phyloP scores from a whole-genome alignment of 1,139 yeast genomes.

The Blastobotrys elegans region DNA sequence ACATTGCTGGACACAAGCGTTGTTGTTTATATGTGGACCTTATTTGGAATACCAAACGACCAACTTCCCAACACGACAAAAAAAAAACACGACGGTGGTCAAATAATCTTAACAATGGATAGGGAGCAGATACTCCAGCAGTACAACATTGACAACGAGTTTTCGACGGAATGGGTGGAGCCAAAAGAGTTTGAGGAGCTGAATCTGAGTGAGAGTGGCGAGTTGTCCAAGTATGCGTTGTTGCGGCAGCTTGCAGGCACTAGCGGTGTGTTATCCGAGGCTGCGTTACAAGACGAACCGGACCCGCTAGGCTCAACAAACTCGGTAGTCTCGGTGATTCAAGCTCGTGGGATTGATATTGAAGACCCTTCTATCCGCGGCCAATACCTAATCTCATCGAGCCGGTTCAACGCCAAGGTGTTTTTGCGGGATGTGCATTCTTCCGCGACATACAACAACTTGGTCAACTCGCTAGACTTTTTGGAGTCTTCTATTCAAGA shows the following conservation, averaged over 20 bases:
- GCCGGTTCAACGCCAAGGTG: slow-evolving; percentile 63
- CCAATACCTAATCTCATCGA: slow-evolving; percentile 64
- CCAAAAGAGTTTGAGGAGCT: slow-evolving; percentile 17
- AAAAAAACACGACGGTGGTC: not conserved
- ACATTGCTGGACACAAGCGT: too few species aligned
- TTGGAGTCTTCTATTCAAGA: slow-evolving; percentile 59
- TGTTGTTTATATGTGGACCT: too few species aligned
- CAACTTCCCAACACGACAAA: not conserved
- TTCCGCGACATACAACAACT: slow-evolving; percentile 61
- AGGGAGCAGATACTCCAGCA: slow-evolving; percentile 14
- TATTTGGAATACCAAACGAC: too few species aligned
- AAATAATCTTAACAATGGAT: slow-evolving; percentile 8
- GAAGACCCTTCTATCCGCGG: slow-evolving; percentile 30
- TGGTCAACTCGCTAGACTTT: slow-evolving; percentile 50
- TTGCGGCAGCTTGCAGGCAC: slow-evolving; percentile 26
- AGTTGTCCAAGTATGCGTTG: slow-evolving; percentile 25
- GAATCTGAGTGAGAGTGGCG: slow-evolving; percentile 14
- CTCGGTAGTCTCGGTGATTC: slow-evolving; percentile 31
- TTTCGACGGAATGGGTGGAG: slow-evolving; percentile 22
- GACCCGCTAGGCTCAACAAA: slow-evolving; percentile 37
- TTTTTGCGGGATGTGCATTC: slow-evolving; percentile 68
- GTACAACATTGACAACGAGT: slow-evolving; percentile 30
- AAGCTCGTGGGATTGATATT: slow-evolving; percentile 30
- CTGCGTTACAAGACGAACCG: slow-evolving; percentile 31
- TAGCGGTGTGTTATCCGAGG: slow-evolving; percentile 18